Base-by-base conservation (phyloP, 2,329 filamentous ascomycete genomes). In the Colletotrichum endophyticum region DNA sequence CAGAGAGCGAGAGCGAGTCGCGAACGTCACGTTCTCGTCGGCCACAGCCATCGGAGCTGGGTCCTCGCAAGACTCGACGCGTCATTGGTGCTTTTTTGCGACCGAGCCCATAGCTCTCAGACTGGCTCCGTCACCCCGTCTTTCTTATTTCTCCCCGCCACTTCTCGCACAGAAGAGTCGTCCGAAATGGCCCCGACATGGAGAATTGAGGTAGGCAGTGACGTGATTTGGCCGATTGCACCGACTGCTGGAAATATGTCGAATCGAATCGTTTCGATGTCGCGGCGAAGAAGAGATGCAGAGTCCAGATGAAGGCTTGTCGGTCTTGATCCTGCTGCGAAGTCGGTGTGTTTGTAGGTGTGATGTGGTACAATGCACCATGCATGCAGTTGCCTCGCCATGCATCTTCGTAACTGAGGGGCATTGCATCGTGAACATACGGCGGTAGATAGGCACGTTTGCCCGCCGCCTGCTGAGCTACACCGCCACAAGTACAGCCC, bases 11-110 rank as follows among this genome's bases (percentile, higher is more conserved):
- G 57, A 64, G 56, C 57, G 28, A 69, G 44, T 39, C 44, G 62
- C 22, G 61, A 66, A 66, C 72, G 72, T 75, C 73, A 67, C 69
- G 32, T n/a, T 63, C 61, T 59, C 22, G 53, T 69, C 16, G 25
- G 16, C 34, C 34, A 28, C 19, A 39, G 44, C 30, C 28, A n/a
- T 73, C 64, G 70, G 73, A 76, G 70, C 59, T 73, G 64, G 70
- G 73, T 76, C 70, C 70, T 76, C 62, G 59, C 44, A 25, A 73
- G 70, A 25, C 70, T 69, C 64, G 64, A 53, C 16, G 19, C 64
- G 27, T 53, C 57, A 76, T 76, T 76, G 70, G 70, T 76, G 73
- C 39, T 39, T 70, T 66, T 66, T 76, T 28, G 44, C 57, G 64
- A 34, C 63, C 56, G 70, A 64, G 70, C 63, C 73, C 44, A 19